Evolutionary conservation across 192 early-diverging fungal species (phyloP), one percentile per base, ranked within the genome.

Genomic region (Radiomyces spectabilis): DNA sequence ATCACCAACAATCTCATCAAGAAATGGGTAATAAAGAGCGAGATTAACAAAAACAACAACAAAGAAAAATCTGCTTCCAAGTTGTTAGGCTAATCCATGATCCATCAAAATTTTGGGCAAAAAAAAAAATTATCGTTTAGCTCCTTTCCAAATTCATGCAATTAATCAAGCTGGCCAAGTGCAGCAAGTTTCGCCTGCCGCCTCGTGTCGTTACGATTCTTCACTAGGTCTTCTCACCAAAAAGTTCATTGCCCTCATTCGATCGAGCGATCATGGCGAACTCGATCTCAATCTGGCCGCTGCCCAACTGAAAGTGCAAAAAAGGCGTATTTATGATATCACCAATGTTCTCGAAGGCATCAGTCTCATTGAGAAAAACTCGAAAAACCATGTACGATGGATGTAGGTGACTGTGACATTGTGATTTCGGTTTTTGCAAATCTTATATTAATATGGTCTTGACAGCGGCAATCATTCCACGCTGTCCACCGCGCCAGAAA

Each of bases 291-390:
- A 85, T 34, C 57, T 54, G 16, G 81, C 83, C 16, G 83, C 83
- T 2, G 50, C 43, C 9, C 65, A 75, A 41, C 65, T 85, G 24
- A 64, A 72, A 1, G 83, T 85, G 5, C 83, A 85, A 51, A 85
- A 85, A 52, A 73, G 83, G 37, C 70, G 83, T 26, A 85, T 85
- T 39, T 85, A 85, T 48, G 83, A 85, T 39, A 85, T 85, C 37
- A 85, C 83, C 22, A 81, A 82, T 54, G 83, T 85, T 7, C 63
- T 85, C 27, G 83, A 85, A 61, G 83, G 83, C 1, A 79, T 85
- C 38, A 61, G 73, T 19, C 56, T 85, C 32, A 81, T 83, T 35
- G 79, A 85, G 53, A 85, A 85, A 56, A 79, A 72, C 47, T 78
- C 79, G 5, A 80, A 80, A 60, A 85, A 85, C 59, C 78, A 82